Conservation (phyloP, 495 filamentous ascomycete genomes). For the Talaromyces adpressus region DNA sequence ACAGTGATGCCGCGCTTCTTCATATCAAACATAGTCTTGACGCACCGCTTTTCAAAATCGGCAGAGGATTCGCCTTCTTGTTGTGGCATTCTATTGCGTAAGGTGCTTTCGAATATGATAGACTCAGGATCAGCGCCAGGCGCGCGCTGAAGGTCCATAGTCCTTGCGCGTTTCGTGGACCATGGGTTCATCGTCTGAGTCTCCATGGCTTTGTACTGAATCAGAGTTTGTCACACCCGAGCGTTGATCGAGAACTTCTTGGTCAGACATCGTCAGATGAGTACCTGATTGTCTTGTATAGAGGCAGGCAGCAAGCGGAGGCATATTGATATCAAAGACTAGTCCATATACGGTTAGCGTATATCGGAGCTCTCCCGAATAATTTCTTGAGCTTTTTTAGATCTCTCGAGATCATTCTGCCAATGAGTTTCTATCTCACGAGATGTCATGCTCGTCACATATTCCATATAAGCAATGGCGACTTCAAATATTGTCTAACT, state of each 20-base stretch:
- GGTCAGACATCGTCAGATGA: not conserved
- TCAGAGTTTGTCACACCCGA: not conserved
- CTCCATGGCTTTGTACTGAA: not conserved
- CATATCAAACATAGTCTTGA: not conserved
- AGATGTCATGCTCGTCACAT: not conserved
- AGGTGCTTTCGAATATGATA: not conserved
- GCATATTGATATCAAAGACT: not conserved
- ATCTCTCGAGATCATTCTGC: not conserved
- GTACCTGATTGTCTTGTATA: not conserved
- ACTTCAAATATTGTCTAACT: not conserved
- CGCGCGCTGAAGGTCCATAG: not conserved
- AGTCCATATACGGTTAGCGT: not conserved
- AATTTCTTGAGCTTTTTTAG: not conserved
- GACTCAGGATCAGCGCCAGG: not conserved
- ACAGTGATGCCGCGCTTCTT: not conserved
- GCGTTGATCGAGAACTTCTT: not conserved
- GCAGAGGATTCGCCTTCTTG: not conserved
- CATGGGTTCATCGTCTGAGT: not conserved
- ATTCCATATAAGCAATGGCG: not conserved
- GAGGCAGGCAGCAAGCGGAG: not conserved
- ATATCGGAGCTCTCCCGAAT: not conserved
- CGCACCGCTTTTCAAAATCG: not conserved
- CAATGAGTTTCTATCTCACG: not conserved
- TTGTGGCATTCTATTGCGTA: not conserved
- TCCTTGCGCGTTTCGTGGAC: not conserved